Evolutionary conservation across 305 asterid species (phyloP), one percentile per base, ranked within the genome.

Genomic region (Plantago rigida): DNA sequence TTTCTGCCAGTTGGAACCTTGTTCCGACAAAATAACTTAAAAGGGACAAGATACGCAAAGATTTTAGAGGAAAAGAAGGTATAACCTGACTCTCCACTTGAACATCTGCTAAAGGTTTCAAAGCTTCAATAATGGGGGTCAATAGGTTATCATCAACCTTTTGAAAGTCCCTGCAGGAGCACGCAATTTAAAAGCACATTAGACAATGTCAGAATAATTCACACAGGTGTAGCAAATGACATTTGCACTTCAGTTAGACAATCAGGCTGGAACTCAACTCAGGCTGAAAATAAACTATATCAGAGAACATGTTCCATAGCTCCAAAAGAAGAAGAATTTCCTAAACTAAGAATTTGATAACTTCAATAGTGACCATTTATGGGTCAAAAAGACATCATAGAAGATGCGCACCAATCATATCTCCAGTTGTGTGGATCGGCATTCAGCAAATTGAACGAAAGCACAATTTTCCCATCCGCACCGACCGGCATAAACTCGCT

Each of bases 401-500:
- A 47, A 56, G 47, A 39, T 26, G 39, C 63, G 57, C 78, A 88
- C 95, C 96, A 92, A 72, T 79, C 89, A 80, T 84, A 92, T 22
- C 68, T 71, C 95, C 93, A 84, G 76, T 83, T 85, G 24, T 44
- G 75, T 3, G 94, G 96, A 69, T 88, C 81, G 51, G 93, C 79
- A 81, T 88, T 92, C 82, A 92, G 81, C 83, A 88, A 75, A 77
- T 81, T 92, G 84, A 86, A 92, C 1, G 95, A 92, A 62, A 92
- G 88, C 76, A 86, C 95, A 56, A 86, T 76, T 74, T 64, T 92
- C 60, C 95, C 96, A 75, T 92, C 98, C 1, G 93, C 90, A 63
- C 91, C 96, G 12, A 86, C 89, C 0, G 96, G 98, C 94, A 87
- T 87, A 78, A 91, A 87, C 82, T 86, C 98, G 65, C 86, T 91